Base-by-base conservation (phyloP, 306 rosid genomes). In the Neltuma alba region DNA sequence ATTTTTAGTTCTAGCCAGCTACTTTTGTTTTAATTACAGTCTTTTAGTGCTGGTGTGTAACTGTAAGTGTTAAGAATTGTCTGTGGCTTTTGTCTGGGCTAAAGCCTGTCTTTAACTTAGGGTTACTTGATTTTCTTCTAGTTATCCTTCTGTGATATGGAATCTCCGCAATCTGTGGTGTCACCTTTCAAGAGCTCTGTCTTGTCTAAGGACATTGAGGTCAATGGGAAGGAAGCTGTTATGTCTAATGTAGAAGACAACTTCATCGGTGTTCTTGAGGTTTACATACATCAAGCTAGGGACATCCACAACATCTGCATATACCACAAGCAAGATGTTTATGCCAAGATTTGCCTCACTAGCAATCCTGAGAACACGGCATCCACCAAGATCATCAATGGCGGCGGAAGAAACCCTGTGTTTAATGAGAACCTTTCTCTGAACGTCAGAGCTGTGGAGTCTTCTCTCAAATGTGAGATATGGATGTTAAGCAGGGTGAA, bases 241-340 rank as follows among this genome's bases (percentile, higher is more conserved):
- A 65, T 72, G 74, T 64, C 76, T 61, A 77, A 85, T 76, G 45
- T 12, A 0, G 90, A 89, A 44, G 71, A 66, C 30, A 87, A 81
- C 58, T 82, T 61, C 80, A 72, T 89, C 13, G 99, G 99, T 55
- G 89, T 76, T 69, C 85, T 93, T 37, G 92, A 91, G 6, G 97
- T 95, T 67, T 86, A 76, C 83, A 88, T 95, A 34, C 97, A 93
- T 63, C 87, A 90, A 75, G 99, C 98, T 2, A 89, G 99, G 78
- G 98, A 95, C 83, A 89, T 95, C 74, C 99, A 92, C 2, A 95
- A 93, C 89, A 95, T 93, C 73, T 95, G 99, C 88, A 93, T 95
- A 47, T 95, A 95, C 84, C 99, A 93, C 76, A 95, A 95, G 85
- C 99, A 95, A 90, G 99, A 95, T 83, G 99, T 95, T 77, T 95